Evolutionary conservation across 2,329 filamentous ascomycete species (phyloP).

Genomic region (Nemania sp.): DNA sequence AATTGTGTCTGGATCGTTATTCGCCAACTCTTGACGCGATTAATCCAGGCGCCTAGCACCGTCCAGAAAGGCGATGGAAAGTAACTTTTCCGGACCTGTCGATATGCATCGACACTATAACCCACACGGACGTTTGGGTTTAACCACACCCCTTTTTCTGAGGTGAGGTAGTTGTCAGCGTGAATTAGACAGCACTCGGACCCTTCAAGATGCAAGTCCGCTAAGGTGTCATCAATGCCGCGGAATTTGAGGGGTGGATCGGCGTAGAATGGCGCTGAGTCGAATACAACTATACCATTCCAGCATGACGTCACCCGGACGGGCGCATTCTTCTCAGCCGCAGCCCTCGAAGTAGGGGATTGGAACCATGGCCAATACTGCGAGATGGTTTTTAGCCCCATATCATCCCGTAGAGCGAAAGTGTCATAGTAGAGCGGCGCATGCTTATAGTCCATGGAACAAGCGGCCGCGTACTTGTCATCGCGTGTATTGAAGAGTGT

Average conservation of each 20-base stretch:
- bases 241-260: slow-evolving; percentile 67
- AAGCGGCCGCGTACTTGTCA: slow-evolving; percentile 69
- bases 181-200: slow-evolving; percentile 74
- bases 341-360: slow-evolving; percentile 55
- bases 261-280: slow-evolving; percentile 61
- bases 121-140: slow-evolving; percentile 67
- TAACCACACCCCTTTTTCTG: slow-evolving; percentile 62
- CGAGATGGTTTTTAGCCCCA: slow-evolving; percentile 64
- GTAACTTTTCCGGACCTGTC: slow-evolving; percentile 52
- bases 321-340: slow-evolving; percentile 62
- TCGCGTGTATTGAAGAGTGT: slow-evolving; percentile 65
- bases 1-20: slow-evolving; percentile 53
- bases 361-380: slow-evolving; percentile 72
- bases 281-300: slow-evolving; percentile 70
- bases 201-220: slow-evolving; percentile 66
- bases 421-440: slow-evolving; percentile 70
- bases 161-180: slow-evolving; percentile 64
- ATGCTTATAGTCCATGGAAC: slow-evolving; percentile 68
- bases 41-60: slow-evolving; percentile 56
- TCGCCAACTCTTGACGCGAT: slow-evolving; percentile 50
- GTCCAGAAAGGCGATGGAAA: slow-evolving; percentile 59
- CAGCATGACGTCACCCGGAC: slow-evolving; percentile 74
- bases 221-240: slow-evolving; percentile 69
- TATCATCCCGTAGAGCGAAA: slow-evolving; percentile 68
- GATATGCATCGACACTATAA: slow-evolving; percentile 59